A percentile compares a stretch with the other conserved stretches of the same genome.
Conservation (phyloP, 2,329 filamentous ascomycete genomes). For the Aspergillus latus region DNA sequence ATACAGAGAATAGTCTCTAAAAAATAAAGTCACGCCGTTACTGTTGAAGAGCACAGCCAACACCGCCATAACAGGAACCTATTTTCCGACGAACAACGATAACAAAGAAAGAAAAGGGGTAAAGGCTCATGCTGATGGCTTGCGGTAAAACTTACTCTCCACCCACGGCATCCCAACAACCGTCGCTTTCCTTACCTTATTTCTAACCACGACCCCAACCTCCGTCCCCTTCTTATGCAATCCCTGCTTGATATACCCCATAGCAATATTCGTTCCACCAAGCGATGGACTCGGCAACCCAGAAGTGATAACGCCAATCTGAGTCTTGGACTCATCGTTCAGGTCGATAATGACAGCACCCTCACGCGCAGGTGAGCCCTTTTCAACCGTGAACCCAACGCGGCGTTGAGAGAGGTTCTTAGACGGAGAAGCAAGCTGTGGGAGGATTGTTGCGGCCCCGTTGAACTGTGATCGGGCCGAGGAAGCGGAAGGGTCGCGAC, state of each 20-base stretch:
- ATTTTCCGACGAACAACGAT: neutral
- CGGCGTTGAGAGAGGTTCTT: constrained; percentile 70
- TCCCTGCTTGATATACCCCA: constrained; percentile 85
- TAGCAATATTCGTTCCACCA: constrained; percentile 82
- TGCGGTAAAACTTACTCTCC: constrained; percentile 68
- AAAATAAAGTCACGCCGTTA: neutral
- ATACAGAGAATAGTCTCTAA: neutral
- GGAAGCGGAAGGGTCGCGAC: constrained; percentile 56
- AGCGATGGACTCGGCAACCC: constrained; percentile 86
- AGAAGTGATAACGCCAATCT: constrained; percentile 79
- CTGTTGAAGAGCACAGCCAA: neutral
- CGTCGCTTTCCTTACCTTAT: constrained; percentile 70
- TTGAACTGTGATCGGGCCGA: constrained; percentile 71
- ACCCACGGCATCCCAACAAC: constrained; percentile 91
- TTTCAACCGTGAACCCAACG: constrained; percentile 75
- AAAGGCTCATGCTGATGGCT: constrained; percentile 22
- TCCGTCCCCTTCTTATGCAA: constrained; percentile 82
- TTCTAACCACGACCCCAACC: constrained; percentile 73
- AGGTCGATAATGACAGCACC: constrained; percentile 72
- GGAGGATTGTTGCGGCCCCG: constrained; percentile 73
- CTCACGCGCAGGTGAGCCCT: constrained; percentile 83
- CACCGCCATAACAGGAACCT: neutral
- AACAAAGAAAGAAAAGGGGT: neutral
- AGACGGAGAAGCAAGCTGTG: constrained; percentile 60
- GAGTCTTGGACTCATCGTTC: constrained; percentile 56